These are phyloP conservation scores for Conticribra guillardii DNA, from an alignment of 108 stramenopile genomes.

Conservation along the genomic window DNA sequence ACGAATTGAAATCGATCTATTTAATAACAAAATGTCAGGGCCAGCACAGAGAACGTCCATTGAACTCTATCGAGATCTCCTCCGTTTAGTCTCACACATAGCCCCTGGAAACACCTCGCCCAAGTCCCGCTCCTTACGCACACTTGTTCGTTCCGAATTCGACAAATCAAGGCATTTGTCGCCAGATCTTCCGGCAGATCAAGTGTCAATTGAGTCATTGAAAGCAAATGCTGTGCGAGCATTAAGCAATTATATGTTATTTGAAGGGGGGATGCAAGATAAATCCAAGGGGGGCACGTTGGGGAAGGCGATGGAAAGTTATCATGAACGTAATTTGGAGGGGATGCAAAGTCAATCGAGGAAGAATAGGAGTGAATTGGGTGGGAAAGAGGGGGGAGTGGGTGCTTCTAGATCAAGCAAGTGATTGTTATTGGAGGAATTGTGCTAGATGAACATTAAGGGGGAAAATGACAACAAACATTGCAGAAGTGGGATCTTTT, in stretches of 20 bases:
- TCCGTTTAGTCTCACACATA: constrained; percentile 77
- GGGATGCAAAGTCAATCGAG: constrained; percentile 30
- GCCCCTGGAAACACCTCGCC: constrained; percentile 76
- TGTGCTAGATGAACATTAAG: too few species aligned
- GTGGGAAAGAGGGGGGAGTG: too few species aligned
- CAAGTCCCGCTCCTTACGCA: constrained; percentile 75
- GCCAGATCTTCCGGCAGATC: constrained; percentile 34
- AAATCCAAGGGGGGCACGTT: constrained; percentile 48
- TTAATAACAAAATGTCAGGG: constrained; percentile 15
- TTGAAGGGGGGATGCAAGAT: constrained; percentile 79
- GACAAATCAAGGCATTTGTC: constrained; percentile 47
- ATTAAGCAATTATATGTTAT: constrained; percentile 86
- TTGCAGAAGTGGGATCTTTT: too few species aligned
- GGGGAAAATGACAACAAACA: too few species aligned
- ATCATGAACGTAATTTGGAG: constrained; percentile 45
- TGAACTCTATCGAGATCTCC: constrained; percentile 84
- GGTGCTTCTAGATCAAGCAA: too few species aligned
- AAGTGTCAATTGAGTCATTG: constrained; percentile 56
- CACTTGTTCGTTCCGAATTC: constrained; percentile 75
- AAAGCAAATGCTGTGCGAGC: constrained; percentile 85
- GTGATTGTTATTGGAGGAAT: too few species aligned
- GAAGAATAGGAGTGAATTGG: too few species aligned
- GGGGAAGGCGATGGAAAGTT: constrained; percentile 50
- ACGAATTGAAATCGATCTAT: neutral
- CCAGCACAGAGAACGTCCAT: constrained; percentile 47